Base-by-base conservation (phyloP, 192 early-diverging fungal species). In the Dispira simplex region DNA sequence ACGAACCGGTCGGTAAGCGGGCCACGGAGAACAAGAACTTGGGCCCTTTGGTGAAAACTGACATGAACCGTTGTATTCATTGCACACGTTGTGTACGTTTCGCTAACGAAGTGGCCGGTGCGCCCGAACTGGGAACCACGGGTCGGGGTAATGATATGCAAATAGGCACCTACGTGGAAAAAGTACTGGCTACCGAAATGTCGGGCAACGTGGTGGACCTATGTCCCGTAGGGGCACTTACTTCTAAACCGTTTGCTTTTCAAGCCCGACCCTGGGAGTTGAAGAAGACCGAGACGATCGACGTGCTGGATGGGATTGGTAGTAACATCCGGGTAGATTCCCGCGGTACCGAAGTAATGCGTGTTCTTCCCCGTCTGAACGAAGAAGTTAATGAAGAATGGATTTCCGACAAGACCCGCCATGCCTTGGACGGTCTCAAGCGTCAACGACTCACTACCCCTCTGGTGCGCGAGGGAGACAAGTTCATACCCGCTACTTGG, bases 311-410 rank as follows among this genome's bases (percentile, higher is more conserved):
- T 70, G 96, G 91, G 43, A 79, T 98, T 63, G 96, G 96, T 49
- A 89, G 84, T 68, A 97, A 90, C 79, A 95, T 98, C 70, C 89
- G 93, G 60, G 78, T 98, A 53, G 96, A 98, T 73, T 90, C 93
- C 20, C 87, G 93, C 49, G 96, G 96, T 67, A 76, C 90, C 27
- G 93, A 98, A 74, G 91, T 98, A 18, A 91, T 98, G 89, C 88
- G 96, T 64, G 82, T 98, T 39, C 72, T 97, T 12, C 96, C 96
- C 39, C 89, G 91, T 45, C 78, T 92, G 64, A 98, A 98, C 76
- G 96, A 98, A 66, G 92, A 88, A n/a, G 77, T 98, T 71, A 98
- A 98, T 75, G 90, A 95, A 75, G 96, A 98, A 79, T 98, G 96
- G 96, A 91, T 98, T 64, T 91, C 92, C 11, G 96, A 98, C 81